Conservation (phyloP, 352 stramenopile species). For the Porosira glacialis region DNA sequence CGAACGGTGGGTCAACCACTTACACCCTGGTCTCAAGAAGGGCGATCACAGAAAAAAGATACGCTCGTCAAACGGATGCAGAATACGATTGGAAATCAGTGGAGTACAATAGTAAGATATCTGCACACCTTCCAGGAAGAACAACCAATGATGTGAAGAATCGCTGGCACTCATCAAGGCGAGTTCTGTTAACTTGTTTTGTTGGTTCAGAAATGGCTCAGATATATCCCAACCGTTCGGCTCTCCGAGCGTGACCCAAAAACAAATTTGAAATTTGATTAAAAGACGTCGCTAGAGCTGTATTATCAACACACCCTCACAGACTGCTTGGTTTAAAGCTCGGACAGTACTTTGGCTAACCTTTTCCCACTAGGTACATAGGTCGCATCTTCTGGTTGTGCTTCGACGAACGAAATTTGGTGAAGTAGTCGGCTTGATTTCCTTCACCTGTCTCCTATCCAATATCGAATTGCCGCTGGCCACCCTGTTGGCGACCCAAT, state of each 20-base stretch:
- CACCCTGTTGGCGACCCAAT: not conserved
- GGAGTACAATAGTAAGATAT: constrained; percentile 98
- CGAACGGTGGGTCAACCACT: constrained; percentile 94
- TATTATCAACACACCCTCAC: constrained; percentile 10
- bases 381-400: constrained; percentile 14
- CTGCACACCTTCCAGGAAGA: constrained; percentile 92
- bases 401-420: constrained; percentile 21
- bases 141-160: constrained; percentile 99
- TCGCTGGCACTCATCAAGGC: constrained; percentile 80
- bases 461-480: constrained; percentile 20
- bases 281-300: too few species aligned
- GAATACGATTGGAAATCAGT: constrained; percentile 88
- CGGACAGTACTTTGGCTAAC: too few species aligned
- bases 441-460: constrained; percentile 8
- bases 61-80: constrained; percentile 69
- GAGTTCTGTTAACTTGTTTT: too few species aligned
- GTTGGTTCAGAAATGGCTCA: too few species aligned
- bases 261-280: too few species aligned
- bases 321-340: not conserved
- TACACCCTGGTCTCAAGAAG: constrained; percentile 90
- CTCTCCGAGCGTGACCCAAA: too few species aligned
- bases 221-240: too few species aligned
- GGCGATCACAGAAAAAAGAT: constrained; percentile 87
- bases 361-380: not conserved
- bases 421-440: constrained; percentile 33